Conservation (phyloP, 257 asterid species). For the Phtheirospermum japonicum region DNA sequence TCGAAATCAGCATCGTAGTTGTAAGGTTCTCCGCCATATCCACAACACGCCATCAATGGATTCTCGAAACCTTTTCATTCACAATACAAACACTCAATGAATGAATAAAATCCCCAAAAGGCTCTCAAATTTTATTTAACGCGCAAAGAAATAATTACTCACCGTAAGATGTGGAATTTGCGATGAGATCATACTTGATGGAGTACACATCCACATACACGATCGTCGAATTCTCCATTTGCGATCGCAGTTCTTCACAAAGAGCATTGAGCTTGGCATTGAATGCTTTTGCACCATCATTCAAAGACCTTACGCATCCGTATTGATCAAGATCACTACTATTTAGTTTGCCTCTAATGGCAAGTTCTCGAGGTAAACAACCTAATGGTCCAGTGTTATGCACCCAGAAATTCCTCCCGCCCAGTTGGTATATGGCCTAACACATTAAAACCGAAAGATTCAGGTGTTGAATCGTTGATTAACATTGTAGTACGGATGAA, state of each 20-base stretch:
- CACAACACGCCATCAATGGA: conserved; percentile 58
- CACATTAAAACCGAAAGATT: no score
- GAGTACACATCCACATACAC: conserved; percentile 36
- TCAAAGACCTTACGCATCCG: conserved; percentile 38
- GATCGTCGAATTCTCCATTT: conserved; percentile 32
- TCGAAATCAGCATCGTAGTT: conserved; percentile 30
- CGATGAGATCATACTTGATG: conserved; percentile 33
- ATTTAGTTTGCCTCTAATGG: conserved; percentile 18
- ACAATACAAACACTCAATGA: background rate
- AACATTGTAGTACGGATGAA: no score
- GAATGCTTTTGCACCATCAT: conserved; percentile 38
- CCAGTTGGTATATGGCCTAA: conserved; percentile 34
- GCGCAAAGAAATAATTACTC: background rate
- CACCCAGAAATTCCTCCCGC: conserved; percentile 54
- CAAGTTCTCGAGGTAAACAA: conserved; percentile 43
- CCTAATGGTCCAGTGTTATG: conserved; percentile 57
- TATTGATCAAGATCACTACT: conserved; percentile 30
- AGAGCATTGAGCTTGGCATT: conserved; percentile 30
- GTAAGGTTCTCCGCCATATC: conserved; percentile 50
- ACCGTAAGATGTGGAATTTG: conserved; percentile 30
- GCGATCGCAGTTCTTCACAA: conserved; percentile 27
- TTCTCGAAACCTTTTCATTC: conserved; percentile 38
- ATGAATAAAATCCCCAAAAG: background rate
- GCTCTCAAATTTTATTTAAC: no score
- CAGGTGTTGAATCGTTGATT: no score